Conservation (phyloP, 2,329 filamentous ascomycete genomes). For the Epichloe sylvatica region DNA sequence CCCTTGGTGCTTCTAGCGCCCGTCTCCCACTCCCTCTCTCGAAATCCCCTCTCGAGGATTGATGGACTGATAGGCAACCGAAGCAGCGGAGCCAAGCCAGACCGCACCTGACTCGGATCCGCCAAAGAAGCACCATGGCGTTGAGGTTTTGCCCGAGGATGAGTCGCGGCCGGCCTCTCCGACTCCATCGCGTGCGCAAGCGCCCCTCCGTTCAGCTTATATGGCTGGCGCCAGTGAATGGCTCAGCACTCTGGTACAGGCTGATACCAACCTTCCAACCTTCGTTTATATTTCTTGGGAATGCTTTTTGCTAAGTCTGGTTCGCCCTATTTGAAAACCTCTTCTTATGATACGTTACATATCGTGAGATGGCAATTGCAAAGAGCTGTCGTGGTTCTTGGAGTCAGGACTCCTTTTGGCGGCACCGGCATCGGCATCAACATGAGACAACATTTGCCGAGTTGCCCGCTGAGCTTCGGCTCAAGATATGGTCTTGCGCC, state of each 20-base stretch:
- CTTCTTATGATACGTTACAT: background rate
- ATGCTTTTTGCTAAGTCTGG: background rate
- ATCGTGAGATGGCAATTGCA: conserved; percentile 3
- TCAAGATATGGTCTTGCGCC: conserved; percentile 24
- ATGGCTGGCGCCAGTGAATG: conserved; percentile 1
- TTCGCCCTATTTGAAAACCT: background rate
- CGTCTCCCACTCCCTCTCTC: background rate
- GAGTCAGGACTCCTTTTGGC: background rate
- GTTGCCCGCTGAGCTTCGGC: conserved; percentile 23
- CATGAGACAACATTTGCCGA: conserved; percentile 12
- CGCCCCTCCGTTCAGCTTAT: background rate
- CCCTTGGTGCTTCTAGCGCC: background rate
- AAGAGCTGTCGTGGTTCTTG: background rate
- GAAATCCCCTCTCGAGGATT: background rate
- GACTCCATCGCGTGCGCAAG: conserved; percentile 1
- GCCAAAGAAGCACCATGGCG: conserved; percentile 1
- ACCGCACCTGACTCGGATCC: background rate
- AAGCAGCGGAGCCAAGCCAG: background rate
- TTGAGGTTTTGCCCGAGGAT: conserved; percentile 1
- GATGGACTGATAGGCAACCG: background rate
- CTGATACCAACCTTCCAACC: background rate
- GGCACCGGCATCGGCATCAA: background rate
- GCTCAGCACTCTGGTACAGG: conserved; percentile 1
- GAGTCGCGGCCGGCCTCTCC: conserved; percentile 1
- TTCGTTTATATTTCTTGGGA: background rate